Evolutionary conservation across 2,329 filamentous ascomycete genomes (phyloP), one percentile per base, ranked within the genome.

Genomic region (Colletotrichum coccodes): DNA sequence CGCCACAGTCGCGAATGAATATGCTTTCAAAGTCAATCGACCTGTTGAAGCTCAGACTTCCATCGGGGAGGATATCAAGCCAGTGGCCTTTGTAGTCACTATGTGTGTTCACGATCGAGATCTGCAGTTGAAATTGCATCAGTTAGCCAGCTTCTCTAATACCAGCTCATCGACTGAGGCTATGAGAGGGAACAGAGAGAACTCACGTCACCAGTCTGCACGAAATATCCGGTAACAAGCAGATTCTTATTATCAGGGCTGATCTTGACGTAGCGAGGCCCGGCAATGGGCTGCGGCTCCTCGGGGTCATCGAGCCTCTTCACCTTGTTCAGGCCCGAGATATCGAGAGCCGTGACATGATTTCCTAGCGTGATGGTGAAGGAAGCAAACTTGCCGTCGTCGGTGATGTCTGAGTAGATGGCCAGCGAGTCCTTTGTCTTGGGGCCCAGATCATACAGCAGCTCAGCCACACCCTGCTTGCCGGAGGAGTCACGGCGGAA

Each of bases 191-290:
- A 58, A 18, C 2, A 14, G 4, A 11, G 14, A 34, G 26, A n/a
- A 34, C 38, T 23, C 18, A 79, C 79, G 69, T 87, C 85, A 30
- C 88, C 88, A 11, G 84, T 87, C 78, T 91, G 88, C 3, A 91
- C 87, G 73, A 91, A 91, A 80, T 91, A 91, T 60, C 89, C 89
- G n/a, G 86, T 89, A 16, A 90, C 87, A 2, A 90, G 81, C 18
- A 91, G 77, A 75, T 90, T 87, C 82, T 89, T 89, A 81, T 90
- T 87, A 71, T 90, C 89, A 0, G 89, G 88, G 5, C 86, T 86
- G 68, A 91, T 82, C 81, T 90, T 91, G 79, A 91, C 80, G 72
- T 90, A 91, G 79, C 91, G 89, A 0, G 88, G 88, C 1, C 88
- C 87, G 60, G 90, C 82, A 67, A 86, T 88, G 23, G 87, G 87